phyloP scores from a whole-genome alignment of 2,329 filamentous ascomycete species.

The Tolypocladium tundrense region DNA sequence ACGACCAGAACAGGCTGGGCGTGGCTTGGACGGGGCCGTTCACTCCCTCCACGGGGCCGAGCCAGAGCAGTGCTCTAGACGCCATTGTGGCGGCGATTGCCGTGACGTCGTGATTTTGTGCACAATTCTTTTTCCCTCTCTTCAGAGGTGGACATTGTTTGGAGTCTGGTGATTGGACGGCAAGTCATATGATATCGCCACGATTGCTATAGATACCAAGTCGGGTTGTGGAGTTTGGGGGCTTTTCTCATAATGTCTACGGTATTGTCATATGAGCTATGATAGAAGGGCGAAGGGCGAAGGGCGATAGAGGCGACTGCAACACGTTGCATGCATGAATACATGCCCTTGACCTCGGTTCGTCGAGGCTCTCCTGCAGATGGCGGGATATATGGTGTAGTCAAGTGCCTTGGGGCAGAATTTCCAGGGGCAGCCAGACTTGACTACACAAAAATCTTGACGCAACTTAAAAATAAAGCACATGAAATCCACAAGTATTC shows the following conservation, averaged over 20 bases:
- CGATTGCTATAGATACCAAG: not conserved
- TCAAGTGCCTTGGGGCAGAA: too few species aligned
- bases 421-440: not conserved
- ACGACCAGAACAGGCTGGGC: conserved; percentile 38
- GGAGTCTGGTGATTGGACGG: not conserved
- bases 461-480: not conserved
- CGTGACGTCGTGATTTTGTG: conserved; percentile 13
- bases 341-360: not conserved
- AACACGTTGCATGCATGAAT: not conserved
- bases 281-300: not conserved
- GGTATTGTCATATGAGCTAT: not conserved
- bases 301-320: not conserved
- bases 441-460: not conserved
- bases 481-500: not conserved
- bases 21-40: conserved; percentile 57
- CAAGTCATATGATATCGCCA: not conserved
- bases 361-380: too few species aligned
- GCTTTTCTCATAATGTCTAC: not conserved
- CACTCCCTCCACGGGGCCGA: conserved; percentile 38
- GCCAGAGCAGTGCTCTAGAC: conserved; percentile 58
- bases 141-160: not conserved
- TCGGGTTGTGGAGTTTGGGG: not conserved
- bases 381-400: too few species aligned
- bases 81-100: conserved; percentile 51
- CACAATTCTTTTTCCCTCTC: not conserved